Evolutionary conservation across 148 eudicot genomes (phyloP).

Genomic region (Fallopia convolvulus): DNA sequence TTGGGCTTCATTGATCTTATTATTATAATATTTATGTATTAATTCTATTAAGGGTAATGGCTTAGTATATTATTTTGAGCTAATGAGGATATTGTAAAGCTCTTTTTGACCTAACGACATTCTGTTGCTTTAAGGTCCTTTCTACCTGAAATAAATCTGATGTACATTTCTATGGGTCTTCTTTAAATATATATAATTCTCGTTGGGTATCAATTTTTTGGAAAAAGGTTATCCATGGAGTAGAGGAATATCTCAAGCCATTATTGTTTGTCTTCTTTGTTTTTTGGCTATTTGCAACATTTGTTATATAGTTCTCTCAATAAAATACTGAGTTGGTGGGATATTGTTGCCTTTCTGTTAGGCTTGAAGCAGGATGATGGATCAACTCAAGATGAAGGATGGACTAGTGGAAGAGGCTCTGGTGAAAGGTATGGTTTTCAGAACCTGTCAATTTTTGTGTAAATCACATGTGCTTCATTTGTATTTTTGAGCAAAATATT

Average conservation of each 20-base stretch:
- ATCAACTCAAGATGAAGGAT: background rate
- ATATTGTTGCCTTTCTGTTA: conserved; percentile 1
- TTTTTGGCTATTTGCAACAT: background rate
- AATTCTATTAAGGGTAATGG: background rate
- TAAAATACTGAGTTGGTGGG: background rate
- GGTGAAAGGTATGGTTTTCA: conserved; percentile 1
- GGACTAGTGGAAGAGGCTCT: background rate
- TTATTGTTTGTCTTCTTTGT: background rate
- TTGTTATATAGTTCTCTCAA: background rate
- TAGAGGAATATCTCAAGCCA: background rate
- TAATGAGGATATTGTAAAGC: background rate
- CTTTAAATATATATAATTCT: background rate
- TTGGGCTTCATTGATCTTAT: too few relatives aligned
- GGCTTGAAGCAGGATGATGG: background rate
- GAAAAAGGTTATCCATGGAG: background rate
- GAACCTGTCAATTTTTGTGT: background rate
- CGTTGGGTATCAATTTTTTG: background rate
- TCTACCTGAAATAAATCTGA: background rate
- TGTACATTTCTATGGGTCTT: background rate
- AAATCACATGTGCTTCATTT: background rate
- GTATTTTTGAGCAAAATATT: background rate
- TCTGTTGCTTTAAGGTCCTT: background rate
- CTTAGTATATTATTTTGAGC: background rate
- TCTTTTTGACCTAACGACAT: background rate
- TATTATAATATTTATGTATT: background rate